Evolutionary conservation across 192 early-diverging fungal genomes (phyloP).

Genomic region (Coemansia sp.): DNA sequence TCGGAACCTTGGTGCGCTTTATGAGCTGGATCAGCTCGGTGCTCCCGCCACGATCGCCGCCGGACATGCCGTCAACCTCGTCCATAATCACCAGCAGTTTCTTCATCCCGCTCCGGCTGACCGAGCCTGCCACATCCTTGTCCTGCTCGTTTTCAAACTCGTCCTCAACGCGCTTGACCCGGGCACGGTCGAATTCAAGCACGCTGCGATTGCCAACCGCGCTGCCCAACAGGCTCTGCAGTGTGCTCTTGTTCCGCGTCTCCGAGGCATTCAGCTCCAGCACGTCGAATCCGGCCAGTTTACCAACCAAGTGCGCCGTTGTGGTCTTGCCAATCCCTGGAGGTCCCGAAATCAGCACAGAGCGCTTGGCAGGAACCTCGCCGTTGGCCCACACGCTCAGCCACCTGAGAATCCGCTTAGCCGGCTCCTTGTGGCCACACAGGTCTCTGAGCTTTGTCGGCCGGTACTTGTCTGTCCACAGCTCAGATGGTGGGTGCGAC

Average conservation of each 20-base stretch:
- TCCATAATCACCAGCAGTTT: constrained; percentile 88
- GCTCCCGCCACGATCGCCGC: constrained; percentile 89
- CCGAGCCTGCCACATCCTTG: constrained; percentile 13
- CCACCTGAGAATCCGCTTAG: constrained; percentile 73
- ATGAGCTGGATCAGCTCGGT: constrained; percentile 86
- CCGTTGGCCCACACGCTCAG: constrained; percentile 64
- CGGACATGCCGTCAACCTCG: constrained; percentile 99
- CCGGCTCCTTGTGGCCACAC: constrained; percentile 75
- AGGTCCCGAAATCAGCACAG: constrained; percentile 86
- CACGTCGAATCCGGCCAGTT: constrained; percentile 72
- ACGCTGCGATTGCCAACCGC: constrained; percentile 59
- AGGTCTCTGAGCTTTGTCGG: constrained; percentile 75
- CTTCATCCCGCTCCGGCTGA: constrained; percentile 25
- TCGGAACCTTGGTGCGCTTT: constrained; percentile 83
- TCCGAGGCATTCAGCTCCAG: constrained; percentile 99
- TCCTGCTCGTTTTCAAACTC: constrained; percentile 28
- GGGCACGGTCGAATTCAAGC: constrained; percentile 53
- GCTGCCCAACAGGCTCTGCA: constrained; percentile 60
- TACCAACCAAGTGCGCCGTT: constrained; percentile 82
- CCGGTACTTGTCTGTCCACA: constrained; percentile 96
- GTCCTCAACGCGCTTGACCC: constrained; percentile 15
- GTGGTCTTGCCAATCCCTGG: constrained; percentile 99
- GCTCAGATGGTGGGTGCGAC: constrained; percentile 11
- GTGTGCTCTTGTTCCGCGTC: constrained; percentile 78
- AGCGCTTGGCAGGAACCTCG: constrained; percentile 31